These are phyloP conservation scores for Penicillium sp. DNA, from an alignment of 2,329 filamentous ascomycete genomes.

Conservation along the genomic window DNA sequence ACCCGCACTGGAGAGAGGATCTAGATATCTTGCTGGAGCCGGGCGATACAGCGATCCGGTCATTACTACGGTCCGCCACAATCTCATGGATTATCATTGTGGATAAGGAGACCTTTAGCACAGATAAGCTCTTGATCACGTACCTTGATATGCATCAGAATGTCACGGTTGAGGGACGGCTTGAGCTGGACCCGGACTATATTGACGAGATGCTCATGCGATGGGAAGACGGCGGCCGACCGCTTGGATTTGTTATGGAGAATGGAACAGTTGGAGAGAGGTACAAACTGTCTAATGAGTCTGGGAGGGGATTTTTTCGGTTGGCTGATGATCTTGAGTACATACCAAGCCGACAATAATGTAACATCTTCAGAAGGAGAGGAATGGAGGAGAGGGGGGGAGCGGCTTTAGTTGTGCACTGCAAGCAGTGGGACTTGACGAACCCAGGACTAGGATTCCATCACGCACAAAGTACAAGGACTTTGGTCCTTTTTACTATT, in stretches of 20 bases:
- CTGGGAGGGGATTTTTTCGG: constrained; percentile 4
- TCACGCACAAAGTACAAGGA: too few relatives aligned
- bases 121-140: background rate
- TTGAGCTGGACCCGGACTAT: background rate
- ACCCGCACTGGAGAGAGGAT: background rate
- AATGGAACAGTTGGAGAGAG: constrained; percentile 11
- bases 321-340: background rate
- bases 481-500: too few relatives aligned
- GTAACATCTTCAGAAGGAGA: too few relatives aligned
- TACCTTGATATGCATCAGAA: constrained; percentile 1
- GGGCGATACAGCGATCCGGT: background rate
- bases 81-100: background rate
- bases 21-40: background rate
- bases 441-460: too few relatives aligned
- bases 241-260: background rate
- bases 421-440: too few relatives aligned
- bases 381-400: too few relatives aligned
- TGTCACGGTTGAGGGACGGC: background rate
- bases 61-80: background rate
- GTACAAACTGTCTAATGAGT: constrained; percentile 6
- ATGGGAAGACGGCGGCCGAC: background rate
- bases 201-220: constrained; percentile 4
- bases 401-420: too few relatives aligned
- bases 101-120: constrained; percentile 3
- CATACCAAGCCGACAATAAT: too few relatives aligned